Evolutionary conservation across 306 rosid genomes (phyloP), one percentile per base, ranked within the genome.

Genomic region (Hylodesmum podocarpum): DNA sequence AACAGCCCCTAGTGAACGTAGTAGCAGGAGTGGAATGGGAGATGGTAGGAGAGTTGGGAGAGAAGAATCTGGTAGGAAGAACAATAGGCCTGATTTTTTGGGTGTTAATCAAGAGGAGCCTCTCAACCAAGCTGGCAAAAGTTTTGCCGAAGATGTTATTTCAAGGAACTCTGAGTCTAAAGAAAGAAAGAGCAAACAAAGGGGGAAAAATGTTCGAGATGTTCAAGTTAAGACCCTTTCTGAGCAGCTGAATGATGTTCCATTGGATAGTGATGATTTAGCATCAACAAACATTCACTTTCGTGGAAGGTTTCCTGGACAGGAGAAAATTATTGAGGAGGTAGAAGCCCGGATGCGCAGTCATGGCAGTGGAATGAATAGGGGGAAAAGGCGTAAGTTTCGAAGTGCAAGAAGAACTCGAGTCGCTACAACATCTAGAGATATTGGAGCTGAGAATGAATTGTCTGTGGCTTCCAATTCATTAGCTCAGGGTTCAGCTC

Each of bases 391-490:
- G 75, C 94, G 96, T 66, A 96, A 81, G 68, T 89, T 96, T 65
- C 94, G 87, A 71, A 88, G 91, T 11, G 54, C 88, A 21, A 85
- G 98, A 80, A 89, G 97, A 83, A 71, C 86, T 65, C 87, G 89
- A 53, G 90, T 79, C 78, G 75, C 86, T 73, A 83, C 86, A 46
- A 80, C 86, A 51, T 89, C 97, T 29, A 89, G 96, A 84, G 99
- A 91, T 75, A 75, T 80, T 71, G 94, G 86, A 75, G 85, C 85
- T 81, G 97, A 89, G 77, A 86, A 87, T 82, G 97, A 91, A 78
- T 39, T 89, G 84, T 96, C 99, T 33, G 98, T 96, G 68, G 99
- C 97, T 78, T 92, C 99, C 34, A 96, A 96, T 78, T 72, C 88
- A 68, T 71, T 92, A 29, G 91, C 90, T 74, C 86, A 88, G 76